Evolutionary conservation across 1,284 basidiomycete genomes (phyloP).

Genomic region (Pyrrhoderma noxium): DNA sequence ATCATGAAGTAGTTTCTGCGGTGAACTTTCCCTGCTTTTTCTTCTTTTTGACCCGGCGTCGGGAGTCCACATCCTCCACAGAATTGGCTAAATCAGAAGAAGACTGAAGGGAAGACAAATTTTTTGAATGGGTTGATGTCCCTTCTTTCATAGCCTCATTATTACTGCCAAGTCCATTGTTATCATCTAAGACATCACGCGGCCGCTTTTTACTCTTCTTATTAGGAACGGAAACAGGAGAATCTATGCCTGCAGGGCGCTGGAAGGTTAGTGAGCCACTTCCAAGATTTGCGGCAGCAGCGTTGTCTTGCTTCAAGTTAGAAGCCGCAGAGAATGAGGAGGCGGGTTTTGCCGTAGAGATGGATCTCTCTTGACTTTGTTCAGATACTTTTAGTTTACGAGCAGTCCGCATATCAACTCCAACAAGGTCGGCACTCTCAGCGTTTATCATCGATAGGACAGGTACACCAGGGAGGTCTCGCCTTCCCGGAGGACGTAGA

Average conservation of each 20-base stretch:
- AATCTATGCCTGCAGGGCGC: constrained; percentile 16
- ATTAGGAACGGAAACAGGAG: constrained; percentile 1
- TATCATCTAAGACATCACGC: too few species aligned
- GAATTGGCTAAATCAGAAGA: background rate
- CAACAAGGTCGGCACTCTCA: constrained; percentile 9
- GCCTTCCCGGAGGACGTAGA: background rate
- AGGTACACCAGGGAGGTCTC: constrained; percentile 1
- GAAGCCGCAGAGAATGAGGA: background rate
- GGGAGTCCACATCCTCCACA: background rate
- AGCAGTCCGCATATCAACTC: constrained; percentile 12
- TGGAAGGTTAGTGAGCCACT: constrained; percentile 12
- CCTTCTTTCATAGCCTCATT: too few species aligned
- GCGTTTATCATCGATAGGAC: constrained; percentile 15
- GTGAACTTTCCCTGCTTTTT: constrained; percentile 4
- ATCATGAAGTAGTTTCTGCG: too few species aligned
- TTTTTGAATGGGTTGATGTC: too few species aligned
- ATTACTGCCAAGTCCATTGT: too few species aligned
- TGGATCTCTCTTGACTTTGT: background rate
- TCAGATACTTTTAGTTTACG: constrained; percentile 5
- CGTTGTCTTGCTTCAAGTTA: background rate
- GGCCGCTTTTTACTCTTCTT: constrained; percentile 10
- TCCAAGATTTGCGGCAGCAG: background rate
- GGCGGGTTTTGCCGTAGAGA: background rate
- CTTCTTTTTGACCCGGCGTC: constrained; percentile 5
- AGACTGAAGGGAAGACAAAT: background rate